Evolutionary conservation across 441 rosid species (phyloP).

Genomic region (Cnidoscolus chayamansa): DNA sequence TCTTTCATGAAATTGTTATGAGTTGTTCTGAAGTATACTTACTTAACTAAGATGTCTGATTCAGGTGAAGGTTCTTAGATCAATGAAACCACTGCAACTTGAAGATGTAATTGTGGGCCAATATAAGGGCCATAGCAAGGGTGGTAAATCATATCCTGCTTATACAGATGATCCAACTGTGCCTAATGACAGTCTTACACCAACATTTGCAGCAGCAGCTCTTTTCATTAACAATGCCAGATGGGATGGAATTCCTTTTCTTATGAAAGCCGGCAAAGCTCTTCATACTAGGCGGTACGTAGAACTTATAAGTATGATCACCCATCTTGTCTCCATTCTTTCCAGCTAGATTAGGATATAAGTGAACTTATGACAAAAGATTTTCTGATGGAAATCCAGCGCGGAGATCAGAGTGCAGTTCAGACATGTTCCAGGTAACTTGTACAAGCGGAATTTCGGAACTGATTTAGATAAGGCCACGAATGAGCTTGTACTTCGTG

Average conservation of each 20-base stretch:
- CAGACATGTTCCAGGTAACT: constrained; percentile 87
- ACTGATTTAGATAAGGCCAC: constrained; percentile 75
- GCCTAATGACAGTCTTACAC: constrained; percentile 64
- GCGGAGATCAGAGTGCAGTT: constrained; percentile 96
- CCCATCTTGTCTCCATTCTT: background rate
- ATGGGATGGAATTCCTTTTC: constrained; percentile 97
- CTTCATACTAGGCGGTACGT: constrained; percentile 64
- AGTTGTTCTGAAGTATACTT: background rate
- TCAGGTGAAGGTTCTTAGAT: constrained; percentile 81
- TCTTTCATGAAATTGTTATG: background rate
- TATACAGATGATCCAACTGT: constrained; percentile 78
- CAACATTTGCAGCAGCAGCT: constrained; percentile 92
- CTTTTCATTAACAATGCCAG: constrained; percentile 76
- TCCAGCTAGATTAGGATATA: background rate
- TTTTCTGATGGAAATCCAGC: constrained; percentile 35
- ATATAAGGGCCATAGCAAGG: constrained; percentile 69
- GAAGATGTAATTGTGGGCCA: constrained; percentile 75
- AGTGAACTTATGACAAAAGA: background rate
- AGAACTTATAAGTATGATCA: background rate
- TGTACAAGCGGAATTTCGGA: constrained; percentile 61
- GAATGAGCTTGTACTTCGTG: constrained; percentile 86
- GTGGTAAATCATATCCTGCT: constrained; percentile 51
- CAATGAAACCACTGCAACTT: constrained; percentile 69
- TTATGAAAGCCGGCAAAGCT: constrained; percentile 93
- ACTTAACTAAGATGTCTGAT: background rate